A percentile compares a stretch with the other conserved stretches of the same genome.
Conservation (phyloP, 164 flowering plant genomes). For the Platanus orientalis region DNA sequence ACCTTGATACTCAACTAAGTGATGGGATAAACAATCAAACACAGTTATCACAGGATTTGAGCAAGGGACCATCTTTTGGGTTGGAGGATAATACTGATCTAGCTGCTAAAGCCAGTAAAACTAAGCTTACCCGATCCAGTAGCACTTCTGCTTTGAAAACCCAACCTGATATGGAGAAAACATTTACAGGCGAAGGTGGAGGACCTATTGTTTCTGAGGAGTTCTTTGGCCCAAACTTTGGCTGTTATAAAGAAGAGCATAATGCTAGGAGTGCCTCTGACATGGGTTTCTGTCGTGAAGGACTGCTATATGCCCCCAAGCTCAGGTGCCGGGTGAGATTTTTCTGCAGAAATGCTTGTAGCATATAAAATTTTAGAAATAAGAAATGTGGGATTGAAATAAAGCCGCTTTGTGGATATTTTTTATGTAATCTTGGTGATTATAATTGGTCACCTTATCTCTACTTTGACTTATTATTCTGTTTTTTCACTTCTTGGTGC, state of each 20-base stretch:
- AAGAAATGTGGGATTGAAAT: background rate
- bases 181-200: conserved; percentile 10
- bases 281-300: conserved; percentile 27
- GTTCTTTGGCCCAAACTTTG: conserved; percentile 44
- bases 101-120: conserved; percentile 11
- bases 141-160: conserved; percentile 29
- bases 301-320: conserved; percentile 32
- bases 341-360: conserved; percentile 2
- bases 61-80: conserved; percentile 22
- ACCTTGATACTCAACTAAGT: conserved; percentile 14
- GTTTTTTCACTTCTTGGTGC: background rate
- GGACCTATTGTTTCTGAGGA: conserved; percentile 38
- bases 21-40: conserved; percentile 5
- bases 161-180: conserved; percentile 9
- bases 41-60: conserved; percentile 22
- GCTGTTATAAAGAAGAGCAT: conserved; percentile 18
- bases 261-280: conserved; percentile 26
- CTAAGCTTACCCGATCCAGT: conserved; percentile 25
- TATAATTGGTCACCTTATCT: background rate
- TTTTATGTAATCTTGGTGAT: background rate
- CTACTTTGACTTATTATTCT: background rate
- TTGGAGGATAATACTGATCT: conserved; percentile 8
- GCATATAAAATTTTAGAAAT: background rate
- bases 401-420: background rate
- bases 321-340: conserved; percentile 58